phyloP scores from a whole-genome alignment of 2,329 filamentous ascomycete genomes.

The Triangularia setosa region DNA sequence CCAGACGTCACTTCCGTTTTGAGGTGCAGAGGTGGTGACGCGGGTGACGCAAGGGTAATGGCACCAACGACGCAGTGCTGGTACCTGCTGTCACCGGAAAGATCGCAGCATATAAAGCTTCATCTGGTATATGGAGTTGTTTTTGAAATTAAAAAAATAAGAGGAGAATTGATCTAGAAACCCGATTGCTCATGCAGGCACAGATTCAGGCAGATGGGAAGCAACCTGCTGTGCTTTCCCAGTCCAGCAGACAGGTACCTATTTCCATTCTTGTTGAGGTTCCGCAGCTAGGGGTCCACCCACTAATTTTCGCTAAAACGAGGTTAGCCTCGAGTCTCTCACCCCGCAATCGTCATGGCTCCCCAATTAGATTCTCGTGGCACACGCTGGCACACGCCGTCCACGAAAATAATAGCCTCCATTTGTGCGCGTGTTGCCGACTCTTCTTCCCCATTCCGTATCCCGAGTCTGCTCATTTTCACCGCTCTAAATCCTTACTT shows the following conservation, averaged over 20 bases:
- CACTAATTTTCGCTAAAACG: not conserved
- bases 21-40: slow-evolving; percentile 1
- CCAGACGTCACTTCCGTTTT: slow-evolving; percentile 5
- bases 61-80: not conserved
- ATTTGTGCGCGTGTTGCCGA: not conserved
- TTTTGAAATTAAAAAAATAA: not conserved
- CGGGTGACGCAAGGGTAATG: not conserved
- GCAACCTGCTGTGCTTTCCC: not conserved
- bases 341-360: not conserved
- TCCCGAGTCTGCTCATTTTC: not conserved
- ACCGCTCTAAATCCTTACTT: not conserved
- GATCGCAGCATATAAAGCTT: not conserved
- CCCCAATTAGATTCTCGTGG: not conserved
- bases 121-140: not conserved
- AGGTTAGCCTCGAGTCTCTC: not conserved
- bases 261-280: not conserved
- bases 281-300: not conserved
- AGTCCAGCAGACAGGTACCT: not conserved
- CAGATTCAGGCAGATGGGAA: not conserved
- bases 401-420: not conserved
- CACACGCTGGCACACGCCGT: not conserved
- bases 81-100: not conserved
- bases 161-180: not conserved
- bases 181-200: not conserved
- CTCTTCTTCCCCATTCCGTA: not conserved